phyloP scores from a whole-genome alignment of 140 eudicot species.

The Ambrosia hybrid region DNA sequence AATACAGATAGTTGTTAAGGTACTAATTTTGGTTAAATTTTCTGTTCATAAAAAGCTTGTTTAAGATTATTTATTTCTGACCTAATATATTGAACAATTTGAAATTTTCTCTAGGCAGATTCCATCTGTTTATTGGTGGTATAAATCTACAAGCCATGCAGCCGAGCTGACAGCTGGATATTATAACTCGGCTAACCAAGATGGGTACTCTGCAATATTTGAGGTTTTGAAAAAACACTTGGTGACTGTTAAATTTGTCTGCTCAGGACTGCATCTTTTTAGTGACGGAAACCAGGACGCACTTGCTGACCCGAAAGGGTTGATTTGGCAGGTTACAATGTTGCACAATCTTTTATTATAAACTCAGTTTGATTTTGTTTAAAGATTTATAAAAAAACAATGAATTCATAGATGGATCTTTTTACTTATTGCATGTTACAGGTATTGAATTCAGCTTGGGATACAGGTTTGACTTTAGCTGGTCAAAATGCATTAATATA shows the following conservation, averaged over 20 bases:
- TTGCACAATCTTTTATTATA: constrained; percentile 9
- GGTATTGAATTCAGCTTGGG: constrained; percentile 68
- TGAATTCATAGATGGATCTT: not conserved
- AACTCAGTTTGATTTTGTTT: not conserved
- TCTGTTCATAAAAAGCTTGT: not conserved
- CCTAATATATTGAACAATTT: not conserved
- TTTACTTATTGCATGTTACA: constrained; percentile 3
- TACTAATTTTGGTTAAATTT: constrained; percentile 15
- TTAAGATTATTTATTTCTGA: not conserved
- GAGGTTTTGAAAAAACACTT: constrained; percentile 47
- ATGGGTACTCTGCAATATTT: constrained; percentile 51
- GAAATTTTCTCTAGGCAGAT: constrained; percentile 39
- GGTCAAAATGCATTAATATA: constrained; percentile 54
- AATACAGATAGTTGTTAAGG: constrained; percentile 48
- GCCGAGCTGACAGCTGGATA: constrained; percentile 76
- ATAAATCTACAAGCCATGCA: constrained; percentile 61
- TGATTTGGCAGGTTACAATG: constrained; percentile 56
- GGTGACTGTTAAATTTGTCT: constrained; percentile 44
- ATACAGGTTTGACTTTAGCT: constrained; percentile 43
- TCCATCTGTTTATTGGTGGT: constrained; percentile 77
- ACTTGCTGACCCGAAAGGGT: constrained; percentile 60
- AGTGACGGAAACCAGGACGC: constrained; percentile 41
- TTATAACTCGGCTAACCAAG: constrained; percentile 53
- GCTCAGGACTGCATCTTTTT: constrained; percentile 32
- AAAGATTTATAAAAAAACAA: no score